Base-by-base conservation (phyloP, 2,329 filamentous ascomycete genomes). In the Chalaropsis ovoidea region DNA sequence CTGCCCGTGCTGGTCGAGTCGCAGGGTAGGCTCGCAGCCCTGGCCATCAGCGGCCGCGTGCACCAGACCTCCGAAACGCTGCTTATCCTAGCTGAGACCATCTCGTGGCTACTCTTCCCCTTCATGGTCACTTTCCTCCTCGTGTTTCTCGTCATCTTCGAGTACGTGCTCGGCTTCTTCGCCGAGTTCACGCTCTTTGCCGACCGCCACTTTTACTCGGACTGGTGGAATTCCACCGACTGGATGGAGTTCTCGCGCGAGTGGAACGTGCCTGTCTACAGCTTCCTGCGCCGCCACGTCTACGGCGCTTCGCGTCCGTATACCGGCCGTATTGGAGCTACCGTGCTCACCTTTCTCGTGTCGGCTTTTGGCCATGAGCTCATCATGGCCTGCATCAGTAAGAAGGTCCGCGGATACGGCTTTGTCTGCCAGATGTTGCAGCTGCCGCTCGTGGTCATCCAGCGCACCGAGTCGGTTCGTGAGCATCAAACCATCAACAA, bases 261-360 rank as follows among this genome's bases (percentile, higher is more conserved):
- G 78, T 97, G 94, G 93, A 97, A 97, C 74, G 85, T 95, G n/a
- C 93, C 93, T 56, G 93, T 96, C 6, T 94, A 97, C 77, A 88
- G 92, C 73, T 99, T 96, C 78, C 87, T 97, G 71, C 86, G 92
- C 7, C 84, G 94, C 27, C 94, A 99, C 75, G 93, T 99, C 69
- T 99, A 97, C 76, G 87, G 85, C 66, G 91, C 91, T 1, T 88
- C 87, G 13, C 81, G 89, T 10, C 84, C 86, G 13, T 85, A 87
- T 70, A 86, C 95, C 71, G 92, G 90, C 22, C 85, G 86, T 66
- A 81, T 82, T 17, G 80, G 87, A 66, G 92, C 94, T 31, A 97
- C 92, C 31, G 77, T 91, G 68, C 89, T 96, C 70, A 97, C 94
- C 0, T 97, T 99, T 73, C 77, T 97, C 66, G 88, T 97, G 71